Evolutionary conservation across 2,329 filamentous ascomycete species (phyloP).

Genomic region (Hypoxylon sp.): DNA sequence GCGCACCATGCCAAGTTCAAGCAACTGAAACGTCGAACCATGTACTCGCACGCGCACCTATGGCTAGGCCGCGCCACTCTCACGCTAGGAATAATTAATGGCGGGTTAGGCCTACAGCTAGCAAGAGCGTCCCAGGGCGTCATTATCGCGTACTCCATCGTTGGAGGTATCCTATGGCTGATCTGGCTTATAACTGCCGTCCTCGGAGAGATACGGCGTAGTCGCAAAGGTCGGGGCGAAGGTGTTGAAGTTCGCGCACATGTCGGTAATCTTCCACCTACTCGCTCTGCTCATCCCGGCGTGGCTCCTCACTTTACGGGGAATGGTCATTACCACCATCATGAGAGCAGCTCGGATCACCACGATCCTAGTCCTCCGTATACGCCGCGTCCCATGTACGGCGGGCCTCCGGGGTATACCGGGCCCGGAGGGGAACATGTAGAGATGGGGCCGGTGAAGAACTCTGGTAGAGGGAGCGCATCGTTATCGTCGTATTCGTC

Average conservation of each 20-base stretch:
- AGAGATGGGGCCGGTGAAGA: constrained; percentile 35
- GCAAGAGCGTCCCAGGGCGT: constrained; percentile 48
- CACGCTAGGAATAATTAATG: constrained; percentile 60
- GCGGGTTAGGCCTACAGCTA: constrained; percentile 59
- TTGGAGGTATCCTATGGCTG: constrained; percentile 56
- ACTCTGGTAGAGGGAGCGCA: constrained; percentile 12
- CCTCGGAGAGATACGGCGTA: constrained; percentile 50
- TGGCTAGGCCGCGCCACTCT: constrained; percentile 58
- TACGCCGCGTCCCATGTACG: constrained; percentile 28
- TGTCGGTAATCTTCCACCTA: constrained; percentile 5
- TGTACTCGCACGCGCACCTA: constrained; percentile 60
- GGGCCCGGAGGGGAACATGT: background rate
- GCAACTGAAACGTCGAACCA: constrained; percentile 54
- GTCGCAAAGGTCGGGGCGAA: constrained; percentile 14
- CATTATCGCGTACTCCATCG: constrained; percentile 56
- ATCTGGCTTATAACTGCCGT: constrained; percentile 56
- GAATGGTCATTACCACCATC: constrained; percentile 29
- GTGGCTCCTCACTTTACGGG: constrained; percentile 12
- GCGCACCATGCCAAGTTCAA: constrained; percentile 60
- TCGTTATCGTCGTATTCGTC: constrained; percentile 37
- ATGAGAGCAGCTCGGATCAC: constrained; percentile 4
- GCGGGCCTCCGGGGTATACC: constrained; percentile 7
- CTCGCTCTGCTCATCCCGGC: background rate
- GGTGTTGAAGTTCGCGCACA: background rate
- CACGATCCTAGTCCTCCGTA: constrained; percentile 42